These are phyloP conservation scores for Cudoniella acicularis DNA, from an alignment of 495 filamentous ascomycete genomes.

Conservation along the genomic window DNA sequence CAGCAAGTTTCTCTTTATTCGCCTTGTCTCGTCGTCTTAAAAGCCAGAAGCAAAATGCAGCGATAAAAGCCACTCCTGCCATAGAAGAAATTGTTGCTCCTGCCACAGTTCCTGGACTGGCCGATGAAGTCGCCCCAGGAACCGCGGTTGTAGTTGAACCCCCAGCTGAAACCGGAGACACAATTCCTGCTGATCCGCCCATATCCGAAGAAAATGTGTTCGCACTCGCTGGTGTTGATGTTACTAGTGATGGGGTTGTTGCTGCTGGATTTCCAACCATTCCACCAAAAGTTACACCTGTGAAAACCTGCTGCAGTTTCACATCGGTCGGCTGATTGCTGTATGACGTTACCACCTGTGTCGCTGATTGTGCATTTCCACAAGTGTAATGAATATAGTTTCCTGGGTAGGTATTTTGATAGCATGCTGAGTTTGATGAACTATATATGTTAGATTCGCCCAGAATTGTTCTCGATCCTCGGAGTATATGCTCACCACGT, in stretches of 20 bases:
- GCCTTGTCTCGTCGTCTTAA: constrained; percentile 9
- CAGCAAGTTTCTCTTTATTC: not conserved
- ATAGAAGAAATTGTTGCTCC: constrained; percentile 9
- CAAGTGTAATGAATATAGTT: constrained; percentile 22
- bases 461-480: not conserved
- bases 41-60: not conserved
- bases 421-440: constrained; percentile 13
- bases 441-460: constrained; percentile 4
- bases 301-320: constrained; percentile 22
- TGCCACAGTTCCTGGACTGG: constrained; percentile 6
- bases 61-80: not conserved
- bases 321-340: constrained; percentile 15
- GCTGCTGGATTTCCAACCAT: not conserved
- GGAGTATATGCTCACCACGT: constrained; percentile 13
- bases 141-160: not conserved
- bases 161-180: not conserved
- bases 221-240: not conserved
- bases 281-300: constrained; percentile 18
- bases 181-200: not conserved
- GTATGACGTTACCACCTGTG: constrained; percentile 18
- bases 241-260: not conserved
- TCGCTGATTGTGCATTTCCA: constrained; percentile 13
- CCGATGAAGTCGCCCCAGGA: not conserved
- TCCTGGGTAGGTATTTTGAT: constrained; percentile 23
- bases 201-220: not conserved